Conservation (phyloP, 768 basidiomycete genomes). For the Mycena olivaceomarginata region DNA sequence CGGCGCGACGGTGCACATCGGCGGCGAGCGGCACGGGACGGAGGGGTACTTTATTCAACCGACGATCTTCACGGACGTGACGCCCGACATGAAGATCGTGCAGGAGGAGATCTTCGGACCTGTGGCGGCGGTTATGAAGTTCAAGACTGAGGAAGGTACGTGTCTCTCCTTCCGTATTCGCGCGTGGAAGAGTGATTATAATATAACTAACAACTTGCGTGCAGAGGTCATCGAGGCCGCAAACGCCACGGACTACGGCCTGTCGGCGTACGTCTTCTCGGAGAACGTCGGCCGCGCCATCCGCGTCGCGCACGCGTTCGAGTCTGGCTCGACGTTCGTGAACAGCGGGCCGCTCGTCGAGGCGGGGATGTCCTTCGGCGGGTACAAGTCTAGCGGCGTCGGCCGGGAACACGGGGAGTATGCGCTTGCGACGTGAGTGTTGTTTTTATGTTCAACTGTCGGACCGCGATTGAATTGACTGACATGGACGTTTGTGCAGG, state of each 20-base stretch:
- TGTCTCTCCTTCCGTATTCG: slow-evolving; percentile 17
- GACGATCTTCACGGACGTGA: slow-evolving; percentile 80
- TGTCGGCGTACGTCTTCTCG: slow-evolving; percentile 92
- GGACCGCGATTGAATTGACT: not conserved
- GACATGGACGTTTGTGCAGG: slow-evolving; percentile 51
- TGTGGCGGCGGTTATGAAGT: slow-evolving; percentile 81
- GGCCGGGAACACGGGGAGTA: slow-evolving; percentile 91
- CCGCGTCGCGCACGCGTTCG: slow-evolving; percentile 80
- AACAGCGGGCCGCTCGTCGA: slow-evolving; percentile 72
- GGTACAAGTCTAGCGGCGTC: slow-evolving; percentile 90
- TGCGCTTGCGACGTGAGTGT: slow-evolving; percentile 75
- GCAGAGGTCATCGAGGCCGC: slow-evolving; percentile 81
- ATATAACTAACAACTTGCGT: not conserved
- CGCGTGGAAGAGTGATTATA: too few species aligned
- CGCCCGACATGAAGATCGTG: slow-evolving; percentile 80
- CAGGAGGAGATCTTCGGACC: slow-evolving; percentile 85
- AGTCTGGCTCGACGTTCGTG: slow-evolving; percentile 75
- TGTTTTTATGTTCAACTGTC: slow-evolving; percentile 6
- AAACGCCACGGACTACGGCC: slow-evolving; percentile 92
- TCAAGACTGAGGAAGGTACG: slow-evolving; percentile 71
- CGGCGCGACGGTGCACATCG: slow-evolving; percentile 78
- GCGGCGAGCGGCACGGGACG: slow-evolving; percentile 74
- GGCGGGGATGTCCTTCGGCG: slow-evolving; percentile 86
- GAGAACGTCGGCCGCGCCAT: slow-evolving; percentile 86
- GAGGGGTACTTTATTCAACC: slow-evolving; percentile 81